Base-by-base conservation (phyloP, 2,329 filamentous ascomycete genomes). In the Zymoseptoria ardabiliae region DNA sequence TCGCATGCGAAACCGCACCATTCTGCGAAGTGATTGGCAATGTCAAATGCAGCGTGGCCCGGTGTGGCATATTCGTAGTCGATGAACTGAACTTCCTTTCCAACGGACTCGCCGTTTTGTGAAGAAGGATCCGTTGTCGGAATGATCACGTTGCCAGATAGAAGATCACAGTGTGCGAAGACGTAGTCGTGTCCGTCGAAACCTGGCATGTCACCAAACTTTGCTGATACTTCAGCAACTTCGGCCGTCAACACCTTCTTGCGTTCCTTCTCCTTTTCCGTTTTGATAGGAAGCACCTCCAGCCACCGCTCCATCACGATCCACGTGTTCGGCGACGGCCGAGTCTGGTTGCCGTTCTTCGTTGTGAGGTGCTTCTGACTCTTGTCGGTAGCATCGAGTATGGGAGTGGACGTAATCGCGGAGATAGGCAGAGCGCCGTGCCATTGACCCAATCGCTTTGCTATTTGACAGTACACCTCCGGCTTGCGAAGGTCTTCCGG, bases 1-100 rank as follows among this genome's bases (percentile, higher is more conserved):
- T 97, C 91, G 79, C 94, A 99, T 69, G 96, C 91, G 71, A 97
- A 97, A 59, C 94, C 94, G 61, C 88, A 92, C 93, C 94, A 99
- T 77, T 99, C 94, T 53, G 94, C 91, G 72, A 99, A 96, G 79
- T 99, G 94, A 77, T 99, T 99, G 55, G 93, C 88, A 67, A 99
- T 86, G 73, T 99, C 94, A 75, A 99, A 99, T 1, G 93, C 92
- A 3, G 92, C 91, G 1, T 93, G 93, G 0, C 92, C 93, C 2
- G 94, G 92, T 4, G 91, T 94, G 13, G 92, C 91, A 75, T 99
- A 99, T 75, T 99, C 94, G 78, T 97, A 99, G 77, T 99, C 94
- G 73, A 99, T 99, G 76, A 99, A 97, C 71, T 84, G 84, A 58
- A 93, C 87, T 10, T 61, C 57, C 8, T 63, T 61, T 49, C 60